phyloP scores from a whole-genome alignment of 2,329 filamentous ascomycete species.

The Ambrosiella xylebori region DNA sequence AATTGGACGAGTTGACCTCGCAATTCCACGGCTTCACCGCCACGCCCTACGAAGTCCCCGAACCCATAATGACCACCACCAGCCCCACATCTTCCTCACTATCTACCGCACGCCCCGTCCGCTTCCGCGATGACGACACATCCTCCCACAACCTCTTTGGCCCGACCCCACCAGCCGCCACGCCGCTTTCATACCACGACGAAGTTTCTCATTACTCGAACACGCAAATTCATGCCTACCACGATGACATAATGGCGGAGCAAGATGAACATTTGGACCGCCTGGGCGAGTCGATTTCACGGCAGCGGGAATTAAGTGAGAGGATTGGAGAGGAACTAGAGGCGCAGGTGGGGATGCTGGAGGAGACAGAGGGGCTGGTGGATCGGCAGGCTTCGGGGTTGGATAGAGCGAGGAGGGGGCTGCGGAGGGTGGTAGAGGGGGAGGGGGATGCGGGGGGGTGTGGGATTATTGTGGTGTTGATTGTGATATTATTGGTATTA shows the following conservation, averaged over 20 bases:
- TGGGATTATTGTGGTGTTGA: conserved; percentile 63
- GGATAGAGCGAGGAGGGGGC: conserved; percentile 52
- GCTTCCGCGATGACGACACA: conserved; percentile 51
- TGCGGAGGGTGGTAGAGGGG: conserved; percentile 55
- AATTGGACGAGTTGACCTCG: conserved; percentile 57
- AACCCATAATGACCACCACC: conserved; percentile 33
- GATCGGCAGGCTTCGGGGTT: conserved; percentile 66
- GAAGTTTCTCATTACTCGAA: conserved; percentile 51
- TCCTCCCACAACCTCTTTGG: conserved; percentile 15
- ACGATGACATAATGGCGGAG: conserved; percentile 62
- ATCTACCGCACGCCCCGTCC: conserved; percentile 54
- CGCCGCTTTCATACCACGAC: conserved; percentile 35
- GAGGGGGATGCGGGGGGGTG: conserved; percentile 79
- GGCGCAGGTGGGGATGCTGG: conserved; percentile 70
- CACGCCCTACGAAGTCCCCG: conserved; percentile 32
- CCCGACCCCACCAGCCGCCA: not conserved
- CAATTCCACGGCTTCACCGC: conserved; percentile 59
- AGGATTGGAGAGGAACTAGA: conserved; percentile 95
- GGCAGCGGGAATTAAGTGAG: conserved; percentile 83
- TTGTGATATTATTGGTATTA: conserved; percentile 64
- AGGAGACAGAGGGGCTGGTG: conserved; percentile 70
- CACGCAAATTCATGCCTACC: conserved; percentile 72
- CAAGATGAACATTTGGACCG: conserved; percentile 89
- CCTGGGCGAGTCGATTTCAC: conserved; percentile 67
- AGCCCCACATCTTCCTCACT: conserved; percentile 15